Conservation (phyloP, 768 basidiomycete species). For the Kwoniella sp. region DNA sequence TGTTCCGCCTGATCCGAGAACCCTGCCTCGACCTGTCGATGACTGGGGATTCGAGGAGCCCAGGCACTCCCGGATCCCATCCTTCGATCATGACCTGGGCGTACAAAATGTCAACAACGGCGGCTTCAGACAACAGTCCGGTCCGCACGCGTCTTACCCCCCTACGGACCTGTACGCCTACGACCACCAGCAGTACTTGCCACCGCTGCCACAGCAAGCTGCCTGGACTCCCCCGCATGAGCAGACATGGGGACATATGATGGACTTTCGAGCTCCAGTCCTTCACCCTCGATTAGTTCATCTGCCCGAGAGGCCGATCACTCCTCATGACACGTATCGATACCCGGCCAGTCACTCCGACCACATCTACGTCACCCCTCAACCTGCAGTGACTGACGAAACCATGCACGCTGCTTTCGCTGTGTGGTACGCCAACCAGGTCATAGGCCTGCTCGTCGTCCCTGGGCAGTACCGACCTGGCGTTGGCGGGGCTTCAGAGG, state of each 20-base stretch:
- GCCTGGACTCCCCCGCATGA: slow-evolving; percentile 12
- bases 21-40: slow-evolving; percentile 8
- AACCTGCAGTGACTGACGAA: slow-evolving; percentile 8
- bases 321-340: slow-evolving; percentile 26
- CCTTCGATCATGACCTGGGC: too few relatives aligned
- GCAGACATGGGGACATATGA: neutral
- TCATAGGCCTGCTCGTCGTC: slow-evolving; percentile 22
- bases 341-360: slow-evolving; percentile 17
- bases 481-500: slow-evolving; percentile 28
- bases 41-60: slow-evolving; percentile 11
- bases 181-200: slow-evolving; percentile 1
- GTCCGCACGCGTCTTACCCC: neutral
- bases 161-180: slow-evolving; percentile 2
- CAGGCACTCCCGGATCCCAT: too few relatives aligned
- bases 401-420: slow-evolving; percentile 23
- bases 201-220: too few relatives aligned
- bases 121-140: too few relatives aligned
- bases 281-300: slow-evolving; percentile 14
- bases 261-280: slow-evolving; percentile 22
- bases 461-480: slow-evolving; percentile 38
- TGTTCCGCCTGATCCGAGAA: slow-evolving; percentile 12
- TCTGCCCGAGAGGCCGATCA: slow-evolving; percentile 17
- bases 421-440: slow-evolving; percentile 35
- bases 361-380: slow-evolving; percentile 11
- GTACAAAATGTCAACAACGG: too few relatives aligned